Percentiles rank a stretch among this genome's conserved stretches.
Conservation (phyloP, 2,329 filamentous ascomycete genomes). For the Xylariaceae sp. region DNA sequence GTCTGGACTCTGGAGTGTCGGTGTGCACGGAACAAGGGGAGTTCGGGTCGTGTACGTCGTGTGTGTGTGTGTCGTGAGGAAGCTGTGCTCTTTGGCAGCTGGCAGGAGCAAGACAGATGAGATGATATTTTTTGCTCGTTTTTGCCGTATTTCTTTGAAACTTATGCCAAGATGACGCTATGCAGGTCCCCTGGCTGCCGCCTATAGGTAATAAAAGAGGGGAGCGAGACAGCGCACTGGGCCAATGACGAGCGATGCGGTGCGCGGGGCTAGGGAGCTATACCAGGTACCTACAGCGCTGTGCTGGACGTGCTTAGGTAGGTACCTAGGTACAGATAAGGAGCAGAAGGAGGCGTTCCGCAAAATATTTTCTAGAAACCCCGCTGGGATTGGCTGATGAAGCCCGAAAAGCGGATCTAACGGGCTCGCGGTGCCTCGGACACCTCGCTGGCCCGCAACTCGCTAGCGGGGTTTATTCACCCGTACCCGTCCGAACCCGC, state of each 20-base stretch:
- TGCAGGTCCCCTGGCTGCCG: not conserved
- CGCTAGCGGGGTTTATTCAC: not conserved
- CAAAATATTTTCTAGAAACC: not conserved
- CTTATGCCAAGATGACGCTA: not conserved
- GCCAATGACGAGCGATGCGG: not conserved
- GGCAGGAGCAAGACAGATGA: not conserved
- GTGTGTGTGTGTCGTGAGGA: too few species aligned
- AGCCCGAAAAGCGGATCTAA: not conserved
- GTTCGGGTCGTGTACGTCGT: not conserved
- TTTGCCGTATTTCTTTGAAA: too few species aligned
- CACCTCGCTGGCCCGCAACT: not conserved
- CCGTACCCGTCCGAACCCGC: not conserved
- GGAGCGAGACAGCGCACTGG: too few species aligned
- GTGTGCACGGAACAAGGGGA: not conserved
- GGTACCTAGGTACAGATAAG: not conserved
- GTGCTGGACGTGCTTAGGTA: not conserved
- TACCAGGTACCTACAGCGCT: not conserved
- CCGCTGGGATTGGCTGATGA: not conserved
- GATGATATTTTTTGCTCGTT: not conserved
- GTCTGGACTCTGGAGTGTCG: not conserved
- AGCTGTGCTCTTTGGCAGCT: not conserved
- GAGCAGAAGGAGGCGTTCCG: not conserved
- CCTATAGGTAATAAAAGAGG: too few species aligned
- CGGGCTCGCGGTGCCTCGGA: not conserved
- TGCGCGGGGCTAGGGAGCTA: too few species aligned